Percentiles rank a stretch among this genome's conserved stretches.
phyloP scores from a whole-genome alignment of 2,329 filamentous ascomycete genomes.

The Colletotrichum sp. region DNA sequence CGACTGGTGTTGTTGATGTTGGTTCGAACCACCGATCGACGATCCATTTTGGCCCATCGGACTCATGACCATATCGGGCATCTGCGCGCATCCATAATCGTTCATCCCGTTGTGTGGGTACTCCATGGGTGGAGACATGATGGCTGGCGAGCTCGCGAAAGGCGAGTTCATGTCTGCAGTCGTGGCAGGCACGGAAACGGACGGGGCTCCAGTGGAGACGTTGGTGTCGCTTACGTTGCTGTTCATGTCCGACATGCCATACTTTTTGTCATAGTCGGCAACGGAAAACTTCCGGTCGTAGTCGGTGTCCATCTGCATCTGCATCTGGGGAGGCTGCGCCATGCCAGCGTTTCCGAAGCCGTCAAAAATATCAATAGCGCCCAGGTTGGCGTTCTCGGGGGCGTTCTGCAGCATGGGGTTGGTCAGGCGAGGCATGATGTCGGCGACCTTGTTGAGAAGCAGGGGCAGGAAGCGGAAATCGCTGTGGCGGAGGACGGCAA shows the following conservation, averaged over 20 bases:
- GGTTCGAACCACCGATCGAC: constrained; percentile 25
- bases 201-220: constrained; percentile 26
- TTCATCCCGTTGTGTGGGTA: constrained; percentile 46
- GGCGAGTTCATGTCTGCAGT: constrained; percentile 51
- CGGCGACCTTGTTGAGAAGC: constrained; percentile 76
- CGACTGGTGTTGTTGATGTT: constrained; percentile 36
- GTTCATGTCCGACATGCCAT: constrained; percentile 39
- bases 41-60: constrained; percentile 43
- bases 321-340: constrained; percentile 53
- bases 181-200: constrained; percentile 25
- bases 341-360: constrained; percentile 69
- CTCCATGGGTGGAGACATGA: constrained; percentile 59
- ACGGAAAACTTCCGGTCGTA: constrained; percentile 51
- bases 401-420: constrained; percentile 65
- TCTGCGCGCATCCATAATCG: constrained; percentile 46
- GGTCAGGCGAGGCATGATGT: constrained; percentile 68
- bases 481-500: constrained; percentile 75
- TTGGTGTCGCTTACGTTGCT: constrained; percentile 38
- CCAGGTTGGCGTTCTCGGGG: constrained; percentile 58
- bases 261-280: constrained; percentile 47
- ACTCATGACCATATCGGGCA: constrained; percentile 60
- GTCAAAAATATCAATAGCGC: constrained; percentile 68
- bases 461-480: constrained; percentile 79
- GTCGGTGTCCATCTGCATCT: constrained; percentile 51
- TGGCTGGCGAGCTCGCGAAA: constrained; percentile 56